Percentiles rank a stretch among this genome's conserved stretches.
These are phyloP conservation scores for Penicillium fuscoglaucum DNA, from an alignment of 2,329 filamentous ascomycete species.

Conservation along the genomic window DNA sequence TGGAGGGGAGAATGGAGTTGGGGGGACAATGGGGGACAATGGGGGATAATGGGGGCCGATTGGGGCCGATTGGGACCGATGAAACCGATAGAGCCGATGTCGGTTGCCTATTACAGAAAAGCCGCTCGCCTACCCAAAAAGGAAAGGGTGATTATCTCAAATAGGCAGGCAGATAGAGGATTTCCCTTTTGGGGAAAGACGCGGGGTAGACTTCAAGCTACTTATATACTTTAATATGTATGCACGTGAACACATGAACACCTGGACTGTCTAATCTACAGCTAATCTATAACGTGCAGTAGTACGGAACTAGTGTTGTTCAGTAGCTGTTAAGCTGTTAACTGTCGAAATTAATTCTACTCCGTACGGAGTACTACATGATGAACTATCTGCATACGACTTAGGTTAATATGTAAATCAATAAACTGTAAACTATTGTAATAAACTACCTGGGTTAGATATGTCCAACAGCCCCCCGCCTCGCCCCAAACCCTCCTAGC, in stretches of 20 bases:
- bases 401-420: not conserved
- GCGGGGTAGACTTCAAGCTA: not conserved
- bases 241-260: no score
- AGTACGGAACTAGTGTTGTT: not conserved
- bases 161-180: not conserved
- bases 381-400: not conserved
- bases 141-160: not conserved
- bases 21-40: not conserved
- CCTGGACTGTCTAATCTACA: not conserved
- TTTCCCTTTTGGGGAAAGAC: not conserved
- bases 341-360: not conserved
- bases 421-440: not conserved
- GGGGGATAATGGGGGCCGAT: not conserved
- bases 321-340: not conserved
- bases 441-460: not conserved
- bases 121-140: not conserved
- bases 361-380: not conserved
- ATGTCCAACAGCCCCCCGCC: not conserved
- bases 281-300: not conserved
- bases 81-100: not conserved
- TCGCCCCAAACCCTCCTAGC: no score
- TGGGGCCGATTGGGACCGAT: not conserved
- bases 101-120: not conserved
- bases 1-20: not conserved
- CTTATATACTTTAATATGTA: no score